Evolutionary conservation across 371 early-diverging fungal species (phyloP).

Genomic region (Mortierella sp.): DNA sequence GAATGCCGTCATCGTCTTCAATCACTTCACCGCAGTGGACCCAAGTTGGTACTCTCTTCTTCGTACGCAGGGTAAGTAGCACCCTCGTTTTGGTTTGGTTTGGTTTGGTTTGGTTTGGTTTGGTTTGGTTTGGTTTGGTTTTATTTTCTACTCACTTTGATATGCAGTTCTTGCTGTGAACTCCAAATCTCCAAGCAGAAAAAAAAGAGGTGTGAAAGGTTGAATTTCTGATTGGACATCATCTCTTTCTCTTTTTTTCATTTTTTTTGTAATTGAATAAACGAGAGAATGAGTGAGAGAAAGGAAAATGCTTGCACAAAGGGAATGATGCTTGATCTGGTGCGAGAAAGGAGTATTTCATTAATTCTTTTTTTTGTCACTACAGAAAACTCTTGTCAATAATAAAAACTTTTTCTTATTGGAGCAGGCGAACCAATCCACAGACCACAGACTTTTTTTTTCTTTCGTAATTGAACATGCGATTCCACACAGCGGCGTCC

Average conservation of each 20-base stretch:
- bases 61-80: background rate
- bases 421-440: background rate
- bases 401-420: background rate
- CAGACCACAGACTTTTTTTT: too few species aligned
- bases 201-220: background rate
- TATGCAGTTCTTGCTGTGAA: background rate
- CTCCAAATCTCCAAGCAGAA: background rate
- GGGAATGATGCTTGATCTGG: background rate
- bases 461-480: background rate
- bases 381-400: background rate
- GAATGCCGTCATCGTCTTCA: background rate
- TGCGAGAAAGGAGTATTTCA: background rate
- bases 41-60: background rate
- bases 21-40: background rate
- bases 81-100: background rate
- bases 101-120: background rate
- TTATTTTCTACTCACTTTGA: background rate
- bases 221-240: background rate
- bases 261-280: background rate
- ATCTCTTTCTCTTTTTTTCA: background rate
- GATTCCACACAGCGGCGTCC: background rate
- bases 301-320: background rate
- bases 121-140: background rate
- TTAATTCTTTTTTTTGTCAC: background rate
- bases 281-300: background rate